Evolutionary conservation across 345 rosid genomes (phyloP).

Genomic region (Eucalyptus regnans): DNA sequence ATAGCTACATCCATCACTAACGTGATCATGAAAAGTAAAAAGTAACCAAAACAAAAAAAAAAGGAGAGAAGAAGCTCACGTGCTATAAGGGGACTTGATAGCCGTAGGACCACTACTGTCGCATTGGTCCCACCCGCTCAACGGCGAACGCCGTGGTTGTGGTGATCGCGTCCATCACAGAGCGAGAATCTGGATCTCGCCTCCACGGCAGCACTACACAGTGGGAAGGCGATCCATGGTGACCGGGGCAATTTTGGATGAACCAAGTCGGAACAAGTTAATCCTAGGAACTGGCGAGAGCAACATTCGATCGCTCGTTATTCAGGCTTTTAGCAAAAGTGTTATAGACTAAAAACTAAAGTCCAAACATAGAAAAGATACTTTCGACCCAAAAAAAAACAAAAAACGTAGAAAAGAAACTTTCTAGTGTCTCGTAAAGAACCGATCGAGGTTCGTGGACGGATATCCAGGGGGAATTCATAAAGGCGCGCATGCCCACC

Average conservation of each 20-base stretch:
- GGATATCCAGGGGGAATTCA: not conserved
- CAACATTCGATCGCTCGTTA: not conserved
- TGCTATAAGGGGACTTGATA: not conserved
- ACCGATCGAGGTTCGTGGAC: not conserved
- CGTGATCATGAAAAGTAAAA: not conserved
- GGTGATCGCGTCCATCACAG: not conserved
- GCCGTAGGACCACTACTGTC: not conserved
- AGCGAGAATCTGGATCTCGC: not conserved
- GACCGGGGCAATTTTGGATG: fast-evolving
- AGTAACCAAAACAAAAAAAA: not conserved
- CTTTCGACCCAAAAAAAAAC: not conserved
- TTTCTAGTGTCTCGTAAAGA: not conserved
- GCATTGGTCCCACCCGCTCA: not conserved
- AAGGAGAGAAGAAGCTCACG: not conserved
- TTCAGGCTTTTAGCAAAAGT: not conserved
- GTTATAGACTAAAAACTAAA: not conserved
- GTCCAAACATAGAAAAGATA: not conserved
- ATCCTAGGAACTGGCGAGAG: not conserved
- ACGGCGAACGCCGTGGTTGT: not conserved
- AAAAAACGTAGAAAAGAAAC: not conserved
- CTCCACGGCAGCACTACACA: not conserved
- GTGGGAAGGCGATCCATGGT: not conserved
- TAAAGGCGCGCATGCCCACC: not conserved
- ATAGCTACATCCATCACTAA: not conserved
- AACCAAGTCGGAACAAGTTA: not conserved